Conservation (phyloP, 2,329 filamentous ascomycete genomes). For the Aspergillus puulaauensis region DNA sequence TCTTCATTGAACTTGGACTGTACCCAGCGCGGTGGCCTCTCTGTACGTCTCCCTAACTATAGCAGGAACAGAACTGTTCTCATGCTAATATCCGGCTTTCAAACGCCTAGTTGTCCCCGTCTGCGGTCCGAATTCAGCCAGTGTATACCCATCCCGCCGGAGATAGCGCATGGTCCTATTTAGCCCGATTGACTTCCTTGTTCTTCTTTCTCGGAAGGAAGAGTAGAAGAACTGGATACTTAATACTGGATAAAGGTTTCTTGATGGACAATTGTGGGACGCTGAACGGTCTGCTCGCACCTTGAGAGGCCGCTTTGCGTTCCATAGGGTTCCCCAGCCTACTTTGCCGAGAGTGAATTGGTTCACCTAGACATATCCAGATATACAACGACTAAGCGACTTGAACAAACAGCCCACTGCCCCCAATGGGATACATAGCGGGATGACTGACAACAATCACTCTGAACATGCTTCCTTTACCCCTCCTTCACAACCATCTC, state of each 20-base stretch:
- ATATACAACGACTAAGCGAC: conserved; percentile 13
- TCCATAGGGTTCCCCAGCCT: conserved; percentile 52
- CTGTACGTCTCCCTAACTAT: not conserved
- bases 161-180: not conserved
- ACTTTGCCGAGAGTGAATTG: conserved; percentile 12
- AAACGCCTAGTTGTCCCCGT: not conserved
- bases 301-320: conserved; percentile 53
- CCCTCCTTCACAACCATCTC: conserved; percentile 33
- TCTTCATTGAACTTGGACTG: conserved; percentile 3
- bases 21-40: not conserved
- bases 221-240: not conserved
- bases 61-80: not conserved
- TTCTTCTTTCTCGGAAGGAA: conserved; percentile 2
- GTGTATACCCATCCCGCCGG: not conserved
- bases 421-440: conserved; percentile 33
- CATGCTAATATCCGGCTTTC: not conserved
- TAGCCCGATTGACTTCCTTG: not conserved
- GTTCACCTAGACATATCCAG: not conserved
- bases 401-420: conserved; percentile 17
- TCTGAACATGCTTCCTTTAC: conserved; percentile 43
- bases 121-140: conserved; percentile 1
- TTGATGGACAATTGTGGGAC: conserved; percentile 50
- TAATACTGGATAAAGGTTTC: conserved; percentile 18
- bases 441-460: conserved; percentile 39
- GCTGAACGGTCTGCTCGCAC: conserved; percentile 50